phyloP scores from a whole-genome alignment of 805 yeast species.

The Starmerella etchellsii region DNA sequence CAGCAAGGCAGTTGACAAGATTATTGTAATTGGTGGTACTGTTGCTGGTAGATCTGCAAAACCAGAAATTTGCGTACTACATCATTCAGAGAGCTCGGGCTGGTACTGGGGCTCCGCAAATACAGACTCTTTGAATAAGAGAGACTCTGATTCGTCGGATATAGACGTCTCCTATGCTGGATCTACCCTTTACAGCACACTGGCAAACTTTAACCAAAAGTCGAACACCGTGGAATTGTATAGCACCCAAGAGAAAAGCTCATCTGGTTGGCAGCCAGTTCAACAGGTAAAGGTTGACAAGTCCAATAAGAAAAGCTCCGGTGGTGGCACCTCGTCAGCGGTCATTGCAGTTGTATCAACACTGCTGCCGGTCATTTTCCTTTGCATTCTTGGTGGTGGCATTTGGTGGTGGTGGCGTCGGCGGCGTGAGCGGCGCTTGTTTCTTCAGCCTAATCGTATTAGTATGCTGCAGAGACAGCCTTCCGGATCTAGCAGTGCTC shows the following conservation, averaged over 20 bases:
- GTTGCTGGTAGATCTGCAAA: constrained; percentile 29
- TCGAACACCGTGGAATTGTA: neutral
- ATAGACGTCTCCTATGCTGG: constrained; percentile 7
- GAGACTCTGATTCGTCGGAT: too few species aligned
- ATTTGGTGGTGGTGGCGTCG: constrained; percentile 23
- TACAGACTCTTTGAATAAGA: neutral
- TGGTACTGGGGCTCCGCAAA: constrained; percentile 32
- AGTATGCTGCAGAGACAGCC: constrained; percentile 12
- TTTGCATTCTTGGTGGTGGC: constrained; percentile 28
- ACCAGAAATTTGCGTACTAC: constrained; percentile 35
- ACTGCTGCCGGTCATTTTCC: constrained; percentile 32
- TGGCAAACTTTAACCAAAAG: constrained; percentile 1
- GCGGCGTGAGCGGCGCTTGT: constrained; percentile 18
- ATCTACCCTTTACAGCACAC: constrained; percentile 14
- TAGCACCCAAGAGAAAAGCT: constrained; percentile 1
- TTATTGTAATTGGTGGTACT: constrained; percentile 53
- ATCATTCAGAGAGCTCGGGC: constrained; percentile 28
- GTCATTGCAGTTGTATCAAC: constrained; percentile 37
- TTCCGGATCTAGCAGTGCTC: neutral
- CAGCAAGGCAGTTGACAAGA: constrained; percentile 15
- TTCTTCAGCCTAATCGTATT: constrained; percentile 14
- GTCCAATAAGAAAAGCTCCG: constrained; percentile 10
- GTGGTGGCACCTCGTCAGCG: constrained; percentile 20
- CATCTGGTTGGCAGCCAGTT: constrained; percentile 2
- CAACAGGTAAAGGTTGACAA: constrained; percentile 8